Evolutionary conservation across 2,329 filamentous ascomycete species (phyloP).

Genomic region (Sclerotiophoma versabilis): DNA sequence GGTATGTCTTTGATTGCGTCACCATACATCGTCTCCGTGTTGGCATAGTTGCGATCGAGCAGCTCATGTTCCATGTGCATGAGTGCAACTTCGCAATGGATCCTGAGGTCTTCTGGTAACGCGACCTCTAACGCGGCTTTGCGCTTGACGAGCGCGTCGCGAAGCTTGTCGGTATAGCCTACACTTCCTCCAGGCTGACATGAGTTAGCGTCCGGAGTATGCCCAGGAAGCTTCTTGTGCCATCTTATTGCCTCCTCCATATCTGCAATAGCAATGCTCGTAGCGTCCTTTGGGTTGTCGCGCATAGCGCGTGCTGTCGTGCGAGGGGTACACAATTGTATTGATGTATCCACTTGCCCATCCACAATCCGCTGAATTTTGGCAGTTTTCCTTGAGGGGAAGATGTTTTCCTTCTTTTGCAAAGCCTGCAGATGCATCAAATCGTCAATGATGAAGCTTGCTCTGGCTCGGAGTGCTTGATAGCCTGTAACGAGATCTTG

Average conservation of each 20-base stretch:
- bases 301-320: constrained; percentile 35
- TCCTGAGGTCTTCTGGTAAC: constrained; percentile 35
- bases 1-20: constrained; percentile 44
- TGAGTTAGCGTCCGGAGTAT: constrained; percentile 18
- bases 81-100: constrained; percentile 39
- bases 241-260: constrained; percentile 36
- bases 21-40: constrained; percentile 46
- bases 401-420: constrained; percentile 33
- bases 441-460: constrained; percentile 30
- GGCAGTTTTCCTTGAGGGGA: constrained; percentile 25
- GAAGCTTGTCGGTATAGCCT: constrained; percentile 32
- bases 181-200: too few species aligned
- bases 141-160: constrained; percentile 40
- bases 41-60: constrained; percentile 43
- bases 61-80: constrained; percentile 49
- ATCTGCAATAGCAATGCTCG: constrained; percentile 30
- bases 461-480: constrained; percentile 31
- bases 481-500: constrained; percentile 38
- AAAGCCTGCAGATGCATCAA: constrained; percentile 36
- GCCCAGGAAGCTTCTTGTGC: constrained; percentile 26
- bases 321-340: constrained; percentile 28
- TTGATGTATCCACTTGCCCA: constrained; percentile 6
- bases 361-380: constrained; percentile 32
- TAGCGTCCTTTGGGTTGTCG: constrained; percentile 28
- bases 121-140: constrained; percentile 29